These are phyloP conservation scores for Phaeosphaeria sp. DNA, from an alignment of 2,329 filamentous ascomycete genomes.

Conservation along the genomic window DNA sequence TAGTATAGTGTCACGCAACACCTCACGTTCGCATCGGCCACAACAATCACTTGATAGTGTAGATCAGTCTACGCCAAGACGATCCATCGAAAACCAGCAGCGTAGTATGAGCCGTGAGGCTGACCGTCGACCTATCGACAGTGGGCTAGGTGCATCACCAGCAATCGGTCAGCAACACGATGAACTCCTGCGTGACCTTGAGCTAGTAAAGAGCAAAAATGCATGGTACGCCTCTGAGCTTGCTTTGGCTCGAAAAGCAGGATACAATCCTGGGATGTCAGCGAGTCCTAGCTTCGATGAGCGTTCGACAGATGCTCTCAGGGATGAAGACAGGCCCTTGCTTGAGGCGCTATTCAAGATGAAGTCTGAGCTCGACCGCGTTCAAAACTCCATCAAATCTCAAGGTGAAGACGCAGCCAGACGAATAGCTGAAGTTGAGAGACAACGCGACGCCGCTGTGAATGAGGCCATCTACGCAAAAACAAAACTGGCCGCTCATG, in stretches of 20 bases:
- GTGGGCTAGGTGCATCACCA: conserved; percentile 65
- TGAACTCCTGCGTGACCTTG: conserved; percentile 83
- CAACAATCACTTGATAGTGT: conserved; percentile 67
- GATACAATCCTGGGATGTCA: conserved; percentile 77
- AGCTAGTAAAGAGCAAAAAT: conserved; percentile 82
- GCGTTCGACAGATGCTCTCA: conserved; percentile 77
- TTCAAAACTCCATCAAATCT: conserved; percentile 87
- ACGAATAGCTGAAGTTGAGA: conserved; percentile 91
- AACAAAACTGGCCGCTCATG: conserved; percentile 85
- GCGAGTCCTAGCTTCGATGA: conserved; percentile 78
- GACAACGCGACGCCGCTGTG: conserved; percentile 91
- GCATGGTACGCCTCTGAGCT: conserved; percentile 98
- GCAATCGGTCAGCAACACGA: conserved; percentile 69
- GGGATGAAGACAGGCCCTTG: conserved; percentile 88
- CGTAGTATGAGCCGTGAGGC: conserved; percentile 38
- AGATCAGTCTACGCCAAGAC: conserved; percentile 43
- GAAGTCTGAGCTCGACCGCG: conserved; percentile 85
- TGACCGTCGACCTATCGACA: conserved; percentile 61
- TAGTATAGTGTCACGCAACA: conserved; percentile 43
- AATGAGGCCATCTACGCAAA: conserved; percentile 95
- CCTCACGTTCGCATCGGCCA: conserved; percentile 57
- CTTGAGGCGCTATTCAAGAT: conserved; percentile 92
- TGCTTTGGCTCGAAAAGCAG: conserved; percentile 86
- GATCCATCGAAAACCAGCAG: conserved; percentile 42
- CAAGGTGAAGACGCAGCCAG: conserved; percentile 86